Percentiles rank a stretch among this genome's conserved stretches.
phyloP scores from a whole-genome alignment of 257 asterid species.

The Solanum virginianum region DNA sequence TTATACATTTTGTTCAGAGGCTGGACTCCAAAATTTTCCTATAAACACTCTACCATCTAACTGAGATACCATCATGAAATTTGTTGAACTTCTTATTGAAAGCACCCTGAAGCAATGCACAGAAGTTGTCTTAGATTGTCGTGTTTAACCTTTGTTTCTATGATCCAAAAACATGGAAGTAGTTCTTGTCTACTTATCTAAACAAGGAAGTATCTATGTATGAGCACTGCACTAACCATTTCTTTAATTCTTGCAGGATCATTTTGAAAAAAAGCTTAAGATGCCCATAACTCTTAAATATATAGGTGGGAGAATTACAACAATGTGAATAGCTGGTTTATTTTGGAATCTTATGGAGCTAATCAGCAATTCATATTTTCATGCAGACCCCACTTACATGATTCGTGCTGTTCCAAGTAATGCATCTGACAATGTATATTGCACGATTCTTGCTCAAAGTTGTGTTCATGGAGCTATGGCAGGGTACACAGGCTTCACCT shows the following conservation, averaged over 20 bases:
- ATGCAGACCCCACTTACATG: conserved; percentile 46
- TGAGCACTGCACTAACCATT: background rate
- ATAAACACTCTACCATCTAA: background rate
- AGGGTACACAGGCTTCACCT: conserved; percentile 38
- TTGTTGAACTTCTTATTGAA: background rate
- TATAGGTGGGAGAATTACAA: conserved; percentile 17
- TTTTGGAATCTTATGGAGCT: background rate
- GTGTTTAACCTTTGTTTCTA: background rate
- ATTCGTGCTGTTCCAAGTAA: conserved; percentile 49
- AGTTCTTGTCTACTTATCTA: background rate
- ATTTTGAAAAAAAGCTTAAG: conserved; percentile 17
- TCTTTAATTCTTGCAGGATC: conserved; percentile 22
- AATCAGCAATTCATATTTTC: background rate
- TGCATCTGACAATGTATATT: conserved; percentile 44
- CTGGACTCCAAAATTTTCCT: background rate
- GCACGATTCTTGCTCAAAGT: conserved; percentile 52
- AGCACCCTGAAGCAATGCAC: background rate
- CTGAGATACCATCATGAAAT: background rate
- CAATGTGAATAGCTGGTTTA: background rate
- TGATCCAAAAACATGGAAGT: background rate
- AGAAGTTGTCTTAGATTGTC: background rate
- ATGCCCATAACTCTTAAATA: conserved; percentile 32
- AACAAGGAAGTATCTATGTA: background rate
- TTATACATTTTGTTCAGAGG: background rate
- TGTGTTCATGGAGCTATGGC: conserved; percentile 51